phyloP scores from a whole-genome alignment of 371 early-diverging fungal species.

The Mycotypha africana region DNA sequence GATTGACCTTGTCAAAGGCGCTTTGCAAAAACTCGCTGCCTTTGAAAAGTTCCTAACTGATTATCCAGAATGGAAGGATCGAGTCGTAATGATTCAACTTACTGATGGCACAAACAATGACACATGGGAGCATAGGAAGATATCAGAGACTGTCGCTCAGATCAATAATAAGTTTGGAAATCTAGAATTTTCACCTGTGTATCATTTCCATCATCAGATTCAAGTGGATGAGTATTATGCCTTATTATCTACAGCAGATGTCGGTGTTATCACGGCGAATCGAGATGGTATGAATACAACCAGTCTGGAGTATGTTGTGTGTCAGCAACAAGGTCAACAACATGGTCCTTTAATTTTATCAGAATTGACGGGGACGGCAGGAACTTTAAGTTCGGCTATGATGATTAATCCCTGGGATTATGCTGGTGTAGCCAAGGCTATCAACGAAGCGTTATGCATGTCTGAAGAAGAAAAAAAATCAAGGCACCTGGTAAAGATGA shows the following conservation, averaged over 20 bases:
- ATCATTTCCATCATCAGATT: constrained; percentile 94
- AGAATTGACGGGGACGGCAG: constrained; percentile 97
- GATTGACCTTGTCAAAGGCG: constrained; percentile 96
- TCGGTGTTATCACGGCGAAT: constrained; percentile 88
- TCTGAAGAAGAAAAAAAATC: constrained; percentile 66
- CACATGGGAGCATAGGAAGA: constrained; percentile 64
- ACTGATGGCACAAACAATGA: constrained; percentile 42
- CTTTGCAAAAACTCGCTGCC: constrained; percentile 91
- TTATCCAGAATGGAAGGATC: constrained; percentile 86
- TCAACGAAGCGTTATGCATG: constrained; percentile 84
- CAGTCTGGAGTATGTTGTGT: constrained; percentile 94
- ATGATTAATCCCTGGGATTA: constrained; percentile 98
- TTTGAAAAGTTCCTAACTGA: constrained; percentile 87
- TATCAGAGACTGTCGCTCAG: constrained; percentile 82
- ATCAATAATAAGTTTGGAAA: constrained; percentile 94
- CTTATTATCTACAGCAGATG: constrained; percentile 90
- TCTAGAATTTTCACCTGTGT: constrained; percentile 90
- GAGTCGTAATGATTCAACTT: constrained; percentile 79
- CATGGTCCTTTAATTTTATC: constrained; percentile 88
- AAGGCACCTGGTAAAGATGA: constrained; percentile 62
- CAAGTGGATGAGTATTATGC: constrained; percentile 92
- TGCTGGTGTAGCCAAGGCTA: constrained; percentile 83
- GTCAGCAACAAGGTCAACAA: constrained; percentile 90
- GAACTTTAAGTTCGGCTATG: constrained; percentile 81
- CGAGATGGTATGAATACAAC: constrained; percentile 99